phyloP scores from a whole-genome alignment of 306 rosid genomes.

The Citrullus amarus region DNA sequence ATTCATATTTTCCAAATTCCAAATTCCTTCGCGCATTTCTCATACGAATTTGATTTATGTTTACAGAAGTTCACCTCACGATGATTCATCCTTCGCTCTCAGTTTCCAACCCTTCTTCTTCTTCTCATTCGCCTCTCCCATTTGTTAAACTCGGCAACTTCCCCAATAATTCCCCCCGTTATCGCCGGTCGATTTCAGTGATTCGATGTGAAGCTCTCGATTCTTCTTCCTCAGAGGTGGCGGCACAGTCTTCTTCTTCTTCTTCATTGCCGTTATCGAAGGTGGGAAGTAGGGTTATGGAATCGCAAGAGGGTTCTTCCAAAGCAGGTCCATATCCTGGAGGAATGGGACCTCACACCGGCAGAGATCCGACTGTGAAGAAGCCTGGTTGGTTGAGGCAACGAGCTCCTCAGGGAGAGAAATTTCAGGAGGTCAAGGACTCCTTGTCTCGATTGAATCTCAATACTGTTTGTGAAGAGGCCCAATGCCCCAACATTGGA shows the following conservation, averaged over 20 bases:
- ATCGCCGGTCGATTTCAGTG: not conserved
- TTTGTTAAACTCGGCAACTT: slow-evolving; percentile 15
- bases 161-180: not conserved
- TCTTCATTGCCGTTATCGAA: slow-evolving; percentile 1
- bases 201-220: slow-evolving; percentile 35
- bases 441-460: slow-evolving; percentile 64
- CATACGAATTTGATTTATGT: not conserved
- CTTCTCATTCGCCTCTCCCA: slow-evolving; percentile 3
- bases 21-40: no score
- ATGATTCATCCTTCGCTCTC: slow-evolving; percentile 31
- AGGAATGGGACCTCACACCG: slow-evolving; percentile 61
- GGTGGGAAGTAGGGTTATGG: slow-evolving; percentile 14
- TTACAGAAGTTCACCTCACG: not conserved
- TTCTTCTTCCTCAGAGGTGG: slow-evolving; percentile 15
- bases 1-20: not conserved
- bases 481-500: slow-evolving; percentile 94
- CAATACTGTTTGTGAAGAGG: slow-evolving; percentile 88
- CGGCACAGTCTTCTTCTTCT: not conserved
- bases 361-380: slow-evolving; percentile 67
- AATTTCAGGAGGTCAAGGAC: slow-evolving; percentile 42
- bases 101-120: slow-evolving; percentile 11
- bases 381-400: slow-evolving; percentile 81
- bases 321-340: slow-evolving; percentile 32
- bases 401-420: slow-evolving; percentile 72
- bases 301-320: slow-evolving; percentile 7